Base-by-base conservation (phyloP, 331 rosid genomes). In the Pyracantha coccinea region DNA sequence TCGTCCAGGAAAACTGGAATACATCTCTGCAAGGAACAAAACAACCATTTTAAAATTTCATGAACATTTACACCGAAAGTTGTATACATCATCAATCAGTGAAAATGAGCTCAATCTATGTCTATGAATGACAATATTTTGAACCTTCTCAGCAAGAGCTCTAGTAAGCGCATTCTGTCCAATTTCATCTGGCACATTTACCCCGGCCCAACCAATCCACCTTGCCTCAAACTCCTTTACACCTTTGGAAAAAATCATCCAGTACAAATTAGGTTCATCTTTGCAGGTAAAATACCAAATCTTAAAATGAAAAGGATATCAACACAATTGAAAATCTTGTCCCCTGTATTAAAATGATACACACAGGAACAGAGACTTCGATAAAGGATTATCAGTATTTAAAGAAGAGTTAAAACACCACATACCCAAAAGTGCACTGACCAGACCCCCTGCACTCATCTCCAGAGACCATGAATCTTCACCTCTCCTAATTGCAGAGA, bases 141-240 rank as follows among this genome's bases (percentile, higher is more conserved):
- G 73, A 66, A 90, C 97, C 89, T 92, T 90, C 75, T 90, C 96
- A 70, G 91, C 97, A 77, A 92, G 87, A 66, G 97, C 93, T 78
- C 81, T 85, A 2, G 92, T 92, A 68, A 92, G 96, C 27, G 96
- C 96, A 68, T 85, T 80, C 87, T 90, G 97, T 76, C 97, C 97
- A 75, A 83, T 78, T 75, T 83, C 91, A 64, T 92, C 97, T 0
- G 97, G 92, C 69, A 92, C 97, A 57, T 92, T 92, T 54, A 92
- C 97, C 47, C 97, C 97, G 4, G 97, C 96, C 97, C 97, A 92
- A 41, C 97, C 97, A 80, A 92, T 92, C 97, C 97, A 92, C 85
- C 91, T 83, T 27, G 93, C 89, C 75, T 90, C 93, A 77, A 92
- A 90, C 50, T 88, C 93, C 82, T 92, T 92, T 79, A 92, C 93